Conservation (phyloP, 768 basidiomycete species). For the Lentinula guzmanii region DNA sequence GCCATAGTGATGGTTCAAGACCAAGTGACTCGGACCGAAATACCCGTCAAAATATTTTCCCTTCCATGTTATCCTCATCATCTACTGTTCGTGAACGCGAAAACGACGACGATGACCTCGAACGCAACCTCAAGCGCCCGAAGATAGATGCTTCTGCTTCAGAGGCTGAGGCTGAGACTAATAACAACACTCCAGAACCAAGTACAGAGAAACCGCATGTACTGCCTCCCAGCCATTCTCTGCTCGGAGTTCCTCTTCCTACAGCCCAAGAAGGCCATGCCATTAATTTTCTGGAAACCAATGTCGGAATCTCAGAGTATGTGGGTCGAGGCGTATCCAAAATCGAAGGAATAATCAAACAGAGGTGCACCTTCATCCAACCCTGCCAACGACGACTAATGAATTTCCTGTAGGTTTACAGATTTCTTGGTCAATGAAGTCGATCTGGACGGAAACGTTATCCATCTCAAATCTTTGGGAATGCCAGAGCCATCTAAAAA, state of each 20-base stretch:
- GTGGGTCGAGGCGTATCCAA: slow-evolving; percentile 61
- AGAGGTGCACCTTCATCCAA: slow-evolving; percentile 51
- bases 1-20: slow-evolving; percentile 25
- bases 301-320: slow-evolving; percentile 91
- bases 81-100: slow-evolving; percentile 45
- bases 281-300: slow-evolving; percentile 63
- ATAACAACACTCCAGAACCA: neutral
- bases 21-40: slow-evolving; percentile 5
- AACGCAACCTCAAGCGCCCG: slow-evolving; percentile 38
- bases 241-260: slow-evolving; percentile 56
- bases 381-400: neutral
- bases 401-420: slow-evolving; percentile 63
- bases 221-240: slow-evolving; percentile 69
- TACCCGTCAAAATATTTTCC: neutral
- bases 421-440: slow-evolving; percentile 96
- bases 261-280: slow-evolving; percentile 40
- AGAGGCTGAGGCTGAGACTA: neutral
- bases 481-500: slow-evolving; percentile 58
- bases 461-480: slow-evolving; percentile 74
- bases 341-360: slow-evolving; percentile 94
- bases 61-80: slow-evolving; percentile 12
- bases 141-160: slow-evolving; percentile 27
- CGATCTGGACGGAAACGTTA: slow-evolving; percentile 68
- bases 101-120: slow-evolving; percentile 30
- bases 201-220: slow-evolving; percentile 20